Evolutionary conservation across 2,329 filamentous ascomycete genomes (phyloP).

Genomic region (Pseudocercospora cruenta): DNA sequence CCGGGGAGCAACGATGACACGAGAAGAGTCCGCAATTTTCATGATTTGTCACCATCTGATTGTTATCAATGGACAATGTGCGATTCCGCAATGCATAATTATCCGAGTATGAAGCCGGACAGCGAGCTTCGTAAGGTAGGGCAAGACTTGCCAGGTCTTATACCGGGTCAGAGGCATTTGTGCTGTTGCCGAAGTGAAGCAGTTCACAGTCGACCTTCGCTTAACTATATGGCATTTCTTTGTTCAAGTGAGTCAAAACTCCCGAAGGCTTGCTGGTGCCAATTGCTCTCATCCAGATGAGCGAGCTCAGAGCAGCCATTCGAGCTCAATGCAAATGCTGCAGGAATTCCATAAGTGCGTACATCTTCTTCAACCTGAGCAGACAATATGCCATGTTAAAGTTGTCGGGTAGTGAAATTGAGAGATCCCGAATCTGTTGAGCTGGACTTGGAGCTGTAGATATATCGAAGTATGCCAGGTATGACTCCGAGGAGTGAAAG

Average conservation of each 20-base stretch:
- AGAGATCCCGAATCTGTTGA: not conserved
- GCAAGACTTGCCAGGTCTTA: not conserved
- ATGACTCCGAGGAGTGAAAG: too few species aligned
- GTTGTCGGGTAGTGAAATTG: not conserved
- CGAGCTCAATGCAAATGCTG: not conserved
- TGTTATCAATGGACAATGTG: not conserved
- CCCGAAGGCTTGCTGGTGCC: not conserved
- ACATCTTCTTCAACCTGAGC: not conserved
- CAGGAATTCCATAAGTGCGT: not conserved
- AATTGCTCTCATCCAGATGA: not conserved
- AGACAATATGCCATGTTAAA: too few species aligned
- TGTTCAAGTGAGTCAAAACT: not conserved
- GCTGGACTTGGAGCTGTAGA: not conserved
- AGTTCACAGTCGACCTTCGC: not conserved
- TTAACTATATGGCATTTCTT: not conserved
- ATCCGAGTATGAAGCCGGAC: not conserved
- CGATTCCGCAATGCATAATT: not conserved
- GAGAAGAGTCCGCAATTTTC: not conserved
- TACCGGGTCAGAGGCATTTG: not conserved
- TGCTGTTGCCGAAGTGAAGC: not conserved
- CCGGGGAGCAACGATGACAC: not conserved
- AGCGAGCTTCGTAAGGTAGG: not conserved
- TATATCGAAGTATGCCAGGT: too few species aligned
- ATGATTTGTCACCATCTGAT: not conserved
- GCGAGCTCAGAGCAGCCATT: not conserved